These are phyloP conservation scores for Exophiala viscosa DNA, from an alignment of 2,329 filamentous ascomycete species.

Conservation along the genomic window DNA sequence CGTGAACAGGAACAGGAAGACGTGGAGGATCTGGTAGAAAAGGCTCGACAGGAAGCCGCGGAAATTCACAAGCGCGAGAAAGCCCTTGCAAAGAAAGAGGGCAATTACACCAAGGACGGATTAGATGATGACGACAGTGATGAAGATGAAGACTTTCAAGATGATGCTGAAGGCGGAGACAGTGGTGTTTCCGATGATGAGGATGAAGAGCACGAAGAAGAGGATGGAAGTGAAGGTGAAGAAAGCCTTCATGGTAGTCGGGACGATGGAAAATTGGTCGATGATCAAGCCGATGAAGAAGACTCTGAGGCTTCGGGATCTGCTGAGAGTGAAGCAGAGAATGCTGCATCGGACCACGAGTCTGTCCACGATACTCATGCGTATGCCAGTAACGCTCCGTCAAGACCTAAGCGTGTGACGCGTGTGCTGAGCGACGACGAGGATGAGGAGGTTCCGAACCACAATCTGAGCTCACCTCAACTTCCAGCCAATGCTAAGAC, in stretches of 20 bases:
- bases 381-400: constrained; percentile 30
- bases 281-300: constrained; percentile 41
- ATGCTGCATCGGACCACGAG: constrained; percentile 34
- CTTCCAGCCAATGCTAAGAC: constrained; percentile 34
- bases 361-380: constrained; percentile 41
- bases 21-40: constrained; percentile 83
- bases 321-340: constrained; percentile 22
- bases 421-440: constrained; percentile 67
- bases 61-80: constrained; percentile 75
- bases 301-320: constrained; percentile 36
- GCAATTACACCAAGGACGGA: constrained; percentile 43
- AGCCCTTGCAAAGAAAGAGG: constrained; percentile 65
- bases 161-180: constrained; percentile 39
- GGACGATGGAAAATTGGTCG: constrained; percentile 27
- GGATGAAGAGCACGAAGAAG: constrained; percentile 35
- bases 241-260: constrained; percentile 25
- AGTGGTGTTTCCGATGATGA: constrained; percentile 42
- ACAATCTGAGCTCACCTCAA: constrained; percentile 20
- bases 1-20: constrained; percentile 75
- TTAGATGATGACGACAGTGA: constrained; percentile 56
- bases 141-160: constrained; percentile 49
- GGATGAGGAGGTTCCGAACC: constrained; percentile 47
- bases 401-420: constrained; percentile 48
- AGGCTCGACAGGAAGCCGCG: constrained; percentile 74
- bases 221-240: constrained; percentile 25